Evolutionary conservation across 371 early-diverging fungal species (phyloP).

Genomic region (Mortierella sp.): DNA sequence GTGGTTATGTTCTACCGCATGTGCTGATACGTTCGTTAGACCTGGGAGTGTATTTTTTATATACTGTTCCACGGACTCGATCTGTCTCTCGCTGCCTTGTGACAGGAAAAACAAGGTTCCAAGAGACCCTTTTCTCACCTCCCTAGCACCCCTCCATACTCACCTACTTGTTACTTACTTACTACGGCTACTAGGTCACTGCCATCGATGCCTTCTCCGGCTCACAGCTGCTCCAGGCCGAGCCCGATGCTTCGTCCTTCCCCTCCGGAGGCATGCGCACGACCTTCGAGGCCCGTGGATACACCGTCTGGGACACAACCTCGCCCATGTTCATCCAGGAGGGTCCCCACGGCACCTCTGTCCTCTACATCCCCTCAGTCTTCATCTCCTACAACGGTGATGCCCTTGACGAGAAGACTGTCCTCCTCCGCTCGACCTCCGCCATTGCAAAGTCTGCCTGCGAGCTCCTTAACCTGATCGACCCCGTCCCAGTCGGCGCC

Average conservation of each 20-base stretch:
- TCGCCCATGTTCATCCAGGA: conserved; percentile 96
- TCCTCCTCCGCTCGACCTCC: conserved; percentile 91
- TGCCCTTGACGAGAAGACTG: conserved; percentile 98
- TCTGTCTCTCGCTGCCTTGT: too few relatives aligned
- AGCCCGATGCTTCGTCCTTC: conserved; percentile 99
- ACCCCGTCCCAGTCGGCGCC: conserved; percentile 70
- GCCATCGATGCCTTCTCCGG: conserved; percentile 81
- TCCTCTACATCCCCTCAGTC: conserved; percentile 96
- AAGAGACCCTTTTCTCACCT: too few relatives aligned
- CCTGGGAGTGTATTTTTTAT: too few relatives aligned
- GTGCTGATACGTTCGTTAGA: too few relatives aligned
- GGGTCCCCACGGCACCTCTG: conserved; percentile 90
- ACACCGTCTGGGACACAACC: conserved; percentile 98
- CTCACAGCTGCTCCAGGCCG: conserved; percentile 95
- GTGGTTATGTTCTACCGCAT: too few relatives aligned
- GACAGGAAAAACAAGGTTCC: too few relatives aligned
- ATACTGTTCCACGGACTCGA: too few relatives aligned
- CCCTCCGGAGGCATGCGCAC: conserved; percentile 98
- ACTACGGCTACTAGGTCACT: too few relatives aligned
- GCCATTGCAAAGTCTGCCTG: conserved; percentile 83
- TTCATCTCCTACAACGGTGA: conserved; percentile 99
- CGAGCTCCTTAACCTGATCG: conserved; percentile 81
- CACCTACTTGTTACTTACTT: too few relatives aligned
- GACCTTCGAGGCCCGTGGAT: conserved; percentile 99
- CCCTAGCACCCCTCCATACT: too few relatives aligned